A percentile compares a stretch with the other conserved stretches of the same genome.
Conservation (phyloP, 306 rosid genomes). For the Castanopsis chinensis region DNA sequence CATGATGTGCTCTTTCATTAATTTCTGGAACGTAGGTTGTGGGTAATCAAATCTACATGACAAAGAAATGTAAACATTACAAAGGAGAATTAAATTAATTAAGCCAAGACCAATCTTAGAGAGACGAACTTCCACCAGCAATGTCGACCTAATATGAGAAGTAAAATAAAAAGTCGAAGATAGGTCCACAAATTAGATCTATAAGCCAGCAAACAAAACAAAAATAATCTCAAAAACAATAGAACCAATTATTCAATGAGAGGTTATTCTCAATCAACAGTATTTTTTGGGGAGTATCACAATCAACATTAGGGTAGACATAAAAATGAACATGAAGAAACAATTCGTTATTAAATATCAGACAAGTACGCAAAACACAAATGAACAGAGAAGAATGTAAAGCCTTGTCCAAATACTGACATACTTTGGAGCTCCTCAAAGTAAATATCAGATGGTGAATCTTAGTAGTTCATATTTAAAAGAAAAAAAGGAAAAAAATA, state of each 20-base stretch:
- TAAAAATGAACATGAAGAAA: no score
- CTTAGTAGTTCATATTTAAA: not conserved
- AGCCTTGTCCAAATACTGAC: not conserved
- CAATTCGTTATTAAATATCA: no score
- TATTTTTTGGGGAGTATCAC: not conserved
- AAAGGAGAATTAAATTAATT: conserved; percentile 22
- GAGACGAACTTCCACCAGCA: conserved; percentile 5
- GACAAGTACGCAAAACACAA: no score
- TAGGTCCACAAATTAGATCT: not conserved
- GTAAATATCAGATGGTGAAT: not conserved
- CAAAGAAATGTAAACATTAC: conserved; percentile 29
- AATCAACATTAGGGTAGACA: no score
- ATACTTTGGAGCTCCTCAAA: not conserved
- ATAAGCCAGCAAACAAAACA: not conserved
- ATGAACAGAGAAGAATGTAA: not conserved
- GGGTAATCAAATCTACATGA: conserved; percentile 90
- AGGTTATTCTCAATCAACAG: not conserved
- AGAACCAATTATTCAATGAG: not conserved
- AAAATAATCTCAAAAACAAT: not conserved
- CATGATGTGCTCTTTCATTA: conserved; percentile 96
- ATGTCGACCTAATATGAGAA: not conserved
- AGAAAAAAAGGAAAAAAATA: not conserved
- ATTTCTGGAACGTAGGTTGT: conserved; percentile 93
- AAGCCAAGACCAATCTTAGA: not conserved
- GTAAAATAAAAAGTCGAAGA: not conserved